A percentile compares a stretch with the other conserved stretches of the same genome.
phyloP scores from a whole-genome alignment of 1,284 basidiomycete species.

The Tilletia caries region DNA sequence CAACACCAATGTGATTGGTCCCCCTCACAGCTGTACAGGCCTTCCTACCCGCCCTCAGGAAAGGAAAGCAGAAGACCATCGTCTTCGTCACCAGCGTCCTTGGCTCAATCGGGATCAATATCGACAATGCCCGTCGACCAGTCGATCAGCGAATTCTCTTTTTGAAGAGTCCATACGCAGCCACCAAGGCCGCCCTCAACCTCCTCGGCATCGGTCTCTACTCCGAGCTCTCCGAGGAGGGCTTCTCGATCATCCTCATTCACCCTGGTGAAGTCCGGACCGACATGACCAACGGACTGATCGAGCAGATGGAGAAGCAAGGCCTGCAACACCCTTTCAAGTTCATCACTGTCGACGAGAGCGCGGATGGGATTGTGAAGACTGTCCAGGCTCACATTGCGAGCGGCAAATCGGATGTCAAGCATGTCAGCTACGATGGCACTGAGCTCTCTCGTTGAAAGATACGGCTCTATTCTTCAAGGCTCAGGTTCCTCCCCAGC shows the following conservation, averaged over 20 bases:
- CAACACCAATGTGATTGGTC: conserved; percentile 19
- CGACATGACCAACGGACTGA: conserved; percentile 4
- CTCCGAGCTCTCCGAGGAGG: conserved; percentile 17
- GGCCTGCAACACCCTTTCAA: neutral
- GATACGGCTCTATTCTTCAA: no score
- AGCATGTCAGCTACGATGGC: conserved; percentile 12
- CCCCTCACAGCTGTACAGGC: conserved; percentile 16
- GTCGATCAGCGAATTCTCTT: neutral
- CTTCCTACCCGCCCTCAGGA: conserved; percentile 20
- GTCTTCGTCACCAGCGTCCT: conserved; percentile 14
- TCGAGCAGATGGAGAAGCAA: neutral
- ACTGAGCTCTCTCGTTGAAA: neutral
- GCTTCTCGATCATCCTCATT: conserved; percentile 19
- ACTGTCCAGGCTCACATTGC: conserved; percentile 8
- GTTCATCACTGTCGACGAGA: conserved; percentile 14
- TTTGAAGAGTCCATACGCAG: neutral
- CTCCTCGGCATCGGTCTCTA: conserved; percentile 12
- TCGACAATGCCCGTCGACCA: neutral
- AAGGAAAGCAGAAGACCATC: conserved; percentile 16
- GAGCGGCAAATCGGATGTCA: conserved; percentile 9
- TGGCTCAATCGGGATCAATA: neutral
- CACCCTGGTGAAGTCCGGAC: conserved; percentile 20
- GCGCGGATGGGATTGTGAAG: conserved; percentile 7
- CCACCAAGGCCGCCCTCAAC: conserved; percentile 21
- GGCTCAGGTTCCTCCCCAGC: no score